Evolutionary conservation across 768 basidiomycete species (phyloP).

Genomic region (Mycena epipterygia): DNA sequence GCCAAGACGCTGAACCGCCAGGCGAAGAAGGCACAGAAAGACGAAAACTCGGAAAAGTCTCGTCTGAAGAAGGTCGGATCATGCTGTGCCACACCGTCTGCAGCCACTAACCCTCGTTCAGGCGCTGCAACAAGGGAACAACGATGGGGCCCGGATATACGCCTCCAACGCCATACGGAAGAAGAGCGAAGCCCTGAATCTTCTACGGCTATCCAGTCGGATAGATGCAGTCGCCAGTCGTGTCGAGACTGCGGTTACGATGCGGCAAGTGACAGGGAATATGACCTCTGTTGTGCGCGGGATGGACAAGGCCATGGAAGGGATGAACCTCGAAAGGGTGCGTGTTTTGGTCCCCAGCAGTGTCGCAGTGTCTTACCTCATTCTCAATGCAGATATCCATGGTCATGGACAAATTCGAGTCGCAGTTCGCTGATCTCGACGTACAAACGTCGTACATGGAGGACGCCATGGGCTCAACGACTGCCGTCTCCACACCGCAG

Average conservation of each 20-base stretch:
- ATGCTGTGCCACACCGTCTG: neutral
- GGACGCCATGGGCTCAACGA: conserved; percentile 93
- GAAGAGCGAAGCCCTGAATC: conserved; percentile 94
- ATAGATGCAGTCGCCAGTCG: conserved; percentile 97
- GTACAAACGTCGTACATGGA: conserved; percentile 99
- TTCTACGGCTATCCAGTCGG: conserved; percentile 89
- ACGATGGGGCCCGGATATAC: conserved; percentile 97
- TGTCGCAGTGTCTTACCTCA: neutral
- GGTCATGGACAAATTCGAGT: conserved; percentile 99
- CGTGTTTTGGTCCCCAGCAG: conserved; percentile 41
- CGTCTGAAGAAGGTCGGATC: conserved; percentile 90
- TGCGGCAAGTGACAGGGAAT: conserved; percentile 95
- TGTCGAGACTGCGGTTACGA: conserved; percentile 98
- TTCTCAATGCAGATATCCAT: conserved; percentile 82
- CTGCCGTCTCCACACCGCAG: conserved; percentile 93
- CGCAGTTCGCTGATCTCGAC: conserved; percentile 96
- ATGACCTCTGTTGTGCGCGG: conserved; percentile 97
- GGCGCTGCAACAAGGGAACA: conserved; percentile 97
- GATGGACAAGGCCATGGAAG: conserved; percentile 99
- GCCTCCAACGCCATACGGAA: conserved; percentile 98
- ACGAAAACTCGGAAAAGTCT: conserved; percentile 89
- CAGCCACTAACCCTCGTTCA: conserved; percentile 48
- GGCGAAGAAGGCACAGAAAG: conserved; percentile 98
- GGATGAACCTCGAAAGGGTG: conserved; percentile 98
- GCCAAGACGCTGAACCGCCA: conserved; percentile 95